Percentiles rank a stretch among this genome's conserved stretches.
These are phyloP conservation scores for Colletotrichum lindemuthianum DNA, from an alignment of 2,329 filamentous ascomycete genomes.

Conservation along the genomic window DNA sequence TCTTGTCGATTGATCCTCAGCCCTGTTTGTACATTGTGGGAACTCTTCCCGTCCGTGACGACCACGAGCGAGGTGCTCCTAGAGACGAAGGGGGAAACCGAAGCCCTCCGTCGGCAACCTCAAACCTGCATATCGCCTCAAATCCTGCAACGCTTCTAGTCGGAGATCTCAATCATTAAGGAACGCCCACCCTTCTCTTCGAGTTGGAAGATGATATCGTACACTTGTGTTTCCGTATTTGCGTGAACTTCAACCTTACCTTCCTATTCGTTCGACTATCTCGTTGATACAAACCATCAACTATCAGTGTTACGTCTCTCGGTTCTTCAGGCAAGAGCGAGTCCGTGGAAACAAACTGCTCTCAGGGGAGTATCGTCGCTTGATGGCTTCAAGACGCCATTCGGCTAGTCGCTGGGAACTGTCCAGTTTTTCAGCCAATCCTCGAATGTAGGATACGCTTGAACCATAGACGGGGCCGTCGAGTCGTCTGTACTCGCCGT, in stretches of 20 bases:
- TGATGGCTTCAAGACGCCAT: neutral
- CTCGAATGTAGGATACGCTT: neutral
- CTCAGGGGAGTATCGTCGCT: neutral
- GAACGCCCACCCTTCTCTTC: neutral
- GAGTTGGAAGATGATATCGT: constrained; percentile 5
- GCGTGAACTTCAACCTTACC: neutral
- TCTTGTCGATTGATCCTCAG: neutral
- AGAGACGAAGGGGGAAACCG: constrained; percentile 2
- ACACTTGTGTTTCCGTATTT: neutral
- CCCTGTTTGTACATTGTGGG: neutral
- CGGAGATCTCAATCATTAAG: neutral
- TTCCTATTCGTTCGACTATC: neutral
- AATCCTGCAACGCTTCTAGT: neutral
- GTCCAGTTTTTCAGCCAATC: constrained; percentile 6
- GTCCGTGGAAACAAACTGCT: too few species aligned
- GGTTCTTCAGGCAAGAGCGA: neutral
- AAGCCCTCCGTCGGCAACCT: neutral
- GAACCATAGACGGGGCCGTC: neutral
- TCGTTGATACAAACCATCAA: neutral
- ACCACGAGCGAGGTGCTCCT: neutral
- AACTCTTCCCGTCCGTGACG: neutral
- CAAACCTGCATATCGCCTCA: constrained; percentile 3
- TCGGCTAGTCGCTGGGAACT: neutral
- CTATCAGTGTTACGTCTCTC: neutral
- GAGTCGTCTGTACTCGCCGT: neutral